A percentile compares a stretch with the other conserved stretches of the same genome.
Evolutionary conservation across 768 basidiomycete genomes (phyloP).

Genomic region (Leccinum uliginosum): DNA sequence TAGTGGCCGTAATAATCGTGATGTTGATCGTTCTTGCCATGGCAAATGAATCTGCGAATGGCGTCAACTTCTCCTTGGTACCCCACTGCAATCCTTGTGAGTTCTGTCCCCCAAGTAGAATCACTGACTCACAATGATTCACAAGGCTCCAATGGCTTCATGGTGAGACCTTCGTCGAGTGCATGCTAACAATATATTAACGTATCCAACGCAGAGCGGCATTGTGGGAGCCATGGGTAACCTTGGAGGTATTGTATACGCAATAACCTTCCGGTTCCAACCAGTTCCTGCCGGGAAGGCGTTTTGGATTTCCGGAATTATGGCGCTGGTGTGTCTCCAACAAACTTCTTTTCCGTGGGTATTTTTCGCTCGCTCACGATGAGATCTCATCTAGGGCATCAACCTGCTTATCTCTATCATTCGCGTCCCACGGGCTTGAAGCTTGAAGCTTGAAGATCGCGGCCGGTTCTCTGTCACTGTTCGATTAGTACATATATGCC

Average conservation of each 20-base stretch:
- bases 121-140: not conserved
- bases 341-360: not conserved
- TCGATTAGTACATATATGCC: not conserved
- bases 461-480: not conserved
- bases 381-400: not conserved
- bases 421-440: constrained; percentile 9
- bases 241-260: constrained; percentile 46
- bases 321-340: constrained; percentile 31
- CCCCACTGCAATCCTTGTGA: constrained; percentile 45
- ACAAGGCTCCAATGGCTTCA: constrained; percentile 31
- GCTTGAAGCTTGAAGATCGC: too few relatives aligned
- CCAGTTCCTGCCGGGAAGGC: constrained; percentile 36
- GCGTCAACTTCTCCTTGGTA: constrained; percentile 47
- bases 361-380: not conserved
- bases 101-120: constrained; percentile 3
- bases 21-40: constrained; percentile 37
- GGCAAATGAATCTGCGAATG: constrained; percentile 43
- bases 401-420: constrained; percentile 5
- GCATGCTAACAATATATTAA: not conserved
- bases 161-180: constrained; percentile 18
- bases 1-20: constrained; percentile 34
- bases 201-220: constrained; percentile 22
- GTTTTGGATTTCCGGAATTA: constrained; percentile 44
- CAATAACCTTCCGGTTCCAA: constrained; percentile 46
- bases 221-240: constrained; percentile 38